Conservation (phyloP, 225 moss, liverwort and hornwort genomes). For the Takakia lepidozioides region DNA sequence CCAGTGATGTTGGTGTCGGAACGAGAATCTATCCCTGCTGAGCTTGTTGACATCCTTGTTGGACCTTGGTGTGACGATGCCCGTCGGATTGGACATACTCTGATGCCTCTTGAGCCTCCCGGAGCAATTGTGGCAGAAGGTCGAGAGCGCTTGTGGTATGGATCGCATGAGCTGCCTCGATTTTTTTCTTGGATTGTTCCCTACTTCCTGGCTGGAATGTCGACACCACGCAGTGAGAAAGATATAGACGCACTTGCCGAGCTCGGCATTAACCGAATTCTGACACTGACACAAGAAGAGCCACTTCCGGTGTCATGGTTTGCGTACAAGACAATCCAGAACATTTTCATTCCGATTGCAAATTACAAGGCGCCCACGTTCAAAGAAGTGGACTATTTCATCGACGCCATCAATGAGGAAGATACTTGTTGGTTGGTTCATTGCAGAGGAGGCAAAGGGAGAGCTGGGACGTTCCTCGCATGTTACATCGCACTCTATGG, state of each 20-base stretch:
- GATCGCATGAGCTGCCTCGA: conserved; percentile 33
- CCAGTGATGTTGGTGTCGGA: conserved; percentile 27
- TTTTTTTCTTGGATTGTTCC: conserved; percentile 77
- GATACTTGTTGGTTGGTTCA: conserved; percentile 44
- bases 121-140: conserved; percentile 7
- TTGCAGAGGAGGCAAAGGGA: conserved; percentile 66
- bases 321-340: conserved; percentile 13
- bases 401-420: conserved; percentile 30
- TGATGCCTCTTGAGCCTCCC: conserved; percentile 19
- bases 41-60: conserved; percentile 16
- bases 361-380: conserved; percentile 54
- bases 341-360: conserved; percentile 48
- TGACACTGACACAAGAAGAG: conserved; percentile 67
- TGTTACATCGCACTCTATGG: conserved; percentile 66
- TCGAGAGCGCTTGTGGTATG: conserved; percentile 30
- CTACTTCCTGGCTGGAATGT: conserved; percentile 68
- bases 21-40: conserved; percentile 17
- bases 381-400: conserved; percentile 64
- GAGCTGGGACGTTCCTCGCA: conserved; percentile 62
- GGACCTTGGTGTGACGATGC: conserved; percentile 28
- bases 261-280: conserved; percentile 44
- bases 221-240: conserved; percentile 44
- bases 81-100: conserved; percentile 16
- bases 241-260: conserved; percentile 42
- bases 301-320: conserved; percentile 46